Evolutionary conservation across 176 grass and related monocot species (phyloP), one percentile per base, ranked within the genome.

Genomic region (Eremochloa ophiuroides): DNA sequence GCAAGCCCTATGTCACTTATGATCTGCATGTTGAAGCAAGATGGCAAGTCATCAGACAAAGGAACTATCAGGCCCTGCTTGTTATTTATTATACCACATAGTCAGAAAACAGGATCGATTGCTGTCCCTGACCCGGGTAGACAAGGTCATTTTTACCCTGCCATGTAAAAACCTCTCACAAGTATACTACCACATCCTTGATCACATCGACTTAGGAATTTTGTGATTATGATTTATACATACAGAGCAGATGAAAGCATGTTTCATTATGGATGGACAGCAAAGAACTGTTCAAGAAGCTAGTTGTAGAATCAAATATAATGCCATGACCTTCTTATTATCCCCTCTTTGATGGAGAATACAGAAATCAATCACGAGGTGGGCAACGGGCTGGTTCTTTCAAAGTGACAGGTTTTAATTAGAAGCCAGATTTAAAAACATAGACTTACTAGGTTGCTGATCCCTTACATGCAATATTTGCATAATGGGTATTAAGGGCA

Each of bases 1-100:
- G 94, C 89, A 46, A 97, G 81, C 25, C 77, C 85, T 70, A 91
- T 89, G 80, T 97, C 92, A 65, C 82, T 85, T 68, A 94, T 77
- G 17, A 88, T 39, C 94, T 97, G 83, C 51, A 82, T 30, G 38
- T 81, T 62, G 20, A 38, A 18, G 23, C 35, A 51, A 85, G 37
- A 76, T 28, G 7, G 41, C 0, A n/a, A 65, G 25, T 50, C 25
- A 76, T 71, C 56, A 85, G 65, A 23, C 41, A 28, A 43, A 20
- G 39, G 39, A 27, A 43, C 25, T 15, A 71, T 18, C 42, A 61
- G 25, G 29, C 43, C 42, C 1, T 1, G 8, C 2, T 9, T 3
- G 17, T 26, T 40, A 17, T 67, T n/a, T n/a, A n/a, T 51, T 16
- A 4, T 10, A 28, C 50, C n/a, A n/a, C 47, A 51, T 20, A 50